Evolutionary conservation across 768 basidiomycete species (phyloP).

Genomic region (Rubroboletus pulcherrimus): DNA sequence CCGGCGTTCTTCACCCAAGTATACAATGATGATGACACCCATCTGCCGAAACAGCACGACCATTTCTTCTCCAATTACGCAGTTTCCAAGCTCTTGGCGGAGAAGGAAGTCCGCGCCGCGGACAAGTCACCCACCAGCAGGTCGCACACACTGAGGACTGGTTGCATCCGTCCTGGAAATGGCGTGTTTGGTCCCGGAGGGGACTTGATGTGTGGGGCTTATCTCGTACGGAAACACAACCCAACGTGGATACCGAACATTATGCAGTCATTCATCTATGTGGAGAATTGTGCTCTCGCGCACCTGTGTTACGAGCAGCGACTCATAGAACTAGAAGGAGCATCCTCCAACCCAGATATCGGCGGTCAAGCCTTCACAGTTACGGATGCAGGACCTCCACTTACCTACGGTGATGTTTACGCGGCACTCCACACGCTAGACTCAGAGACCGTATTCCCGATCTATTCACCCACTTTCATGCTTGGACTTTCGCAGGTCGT

Average conservation of each 20-base stretch:
- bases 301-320: conserved; percentile 73
- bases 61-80: conserved; percentile 81
- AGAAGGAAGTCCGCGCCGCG: conserved; percentile 43
- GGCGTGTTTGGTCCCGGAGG: conserved; percentile 74
- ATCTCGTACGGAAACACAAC: conserved; percentile 55
- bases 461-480: conserved; percentile 60
- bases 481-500: conserved; percentile 58
- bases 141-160: conserved; percentile 51
- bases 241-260: conserved; percentile 59
- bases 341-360: conserved; percentile 52
- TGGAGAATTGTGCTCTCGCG: conserved; percentile 71
- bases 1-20: conserved; percentile 59
- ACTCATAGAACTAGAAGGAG: conserved; percentile 50
- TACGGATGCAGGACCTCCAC: conserved; percentile 60
- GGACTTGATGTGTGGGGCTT: conserved; percentile 63
- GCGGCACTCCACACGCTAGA: conserved; percentile 50
- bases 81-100: conserved; percentile 57
- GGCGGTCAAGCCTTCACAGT: conserved; percentile 70
- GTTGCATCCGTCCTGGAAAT: conserved; percentile 75
- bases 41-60: conserved; percentile 49
- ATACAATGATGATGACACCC: conserved; percentile 56
- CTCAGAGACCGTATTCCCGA: conserved; percentile 53
- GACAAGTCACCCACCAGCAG: conserved; percentile 33
- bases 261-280: conserved; percentile 65
- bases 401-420: conserved; percentile 63